These are phyloP conservation scores for Pythium utonaiense DNA, from an alignment of 352 stramenopile species.

Conservation along the genomic window DNA sequence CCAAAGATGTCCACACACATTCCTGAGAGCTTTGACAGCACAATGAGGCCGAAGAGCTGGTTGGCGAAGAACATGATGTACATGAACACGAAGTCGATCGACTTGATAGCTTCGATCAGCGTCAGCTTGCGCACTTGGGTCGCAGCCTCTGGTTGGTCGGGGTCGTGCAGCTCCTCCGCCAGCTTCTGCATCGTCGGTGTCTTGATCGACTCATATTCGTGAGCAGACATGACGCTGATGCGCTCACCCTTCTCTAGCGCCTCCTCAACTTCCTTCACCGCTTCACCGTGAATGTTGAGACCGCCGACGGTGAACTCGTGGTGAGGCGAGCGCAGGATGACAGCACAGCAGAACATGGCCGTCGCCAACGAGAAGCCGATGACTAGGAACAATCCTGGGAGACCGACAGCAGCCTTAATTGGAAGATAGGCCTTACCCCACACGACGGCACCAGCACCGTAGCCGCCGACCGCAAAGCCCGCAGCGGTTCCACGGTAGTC, in stretches of 20 bases:
- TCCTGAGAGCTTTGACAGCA: slow-evolving; percentile 38
- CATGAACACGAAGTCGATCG: slow-evolving; percentile 36
- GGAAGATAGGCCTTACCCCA: slow-evolving; percentile 62
- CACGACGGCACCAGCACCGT: slow-evolving; percentile 52
- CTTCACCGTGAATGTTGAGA: slow-evolving; percentile 56
- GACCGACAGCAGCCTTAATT: slow-evolving; percentile 37
- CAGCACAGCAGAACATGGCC: slow-evolving; percentile 38
- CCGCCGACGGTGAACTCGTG: slow-evolving; percentile 39
- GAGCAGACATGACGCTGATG: slow-evolving; percentile 29
- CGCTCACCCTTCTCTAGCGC: slow-evolving; percentile 29
- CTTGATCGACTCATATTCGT: slow-evolving; percentile 40
- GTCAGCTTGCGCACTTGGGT: slow-evolving; percentile 35
- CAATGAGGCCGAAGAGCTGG: slow-evolving; percentile 37
- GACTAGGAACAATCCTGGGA: slow-evolving; percentile 49
- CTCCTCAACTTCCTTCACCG: slow-evolving; percentile 27
- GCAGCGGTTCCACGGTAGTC: slow-evolving; percentile 64
- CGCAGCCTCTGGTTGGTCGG: slow-evolving; percentile 14
- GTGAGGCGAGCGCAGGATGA: slow-evolving; percentile 45
- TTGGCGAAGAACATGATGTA: slow-evolving; percentile 43
- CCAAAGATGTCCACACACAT: slow-evolving; percentile 52
- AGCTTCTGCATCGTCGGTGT: slow-evolving; percentile 30
- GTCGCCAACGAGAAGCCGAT: slow-evolving; percentile 38
- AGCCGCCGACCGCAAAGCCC: slow-evolving; percentile 59
- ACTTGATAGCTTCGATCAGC: slow-evolving; percentile 37
- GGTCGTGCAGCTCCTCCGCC: slow-evolving; percentile 19